phyloP scores from a whole-genome alignment of 1,139 yeast species.

The Geotrichum candidum region DNA sequence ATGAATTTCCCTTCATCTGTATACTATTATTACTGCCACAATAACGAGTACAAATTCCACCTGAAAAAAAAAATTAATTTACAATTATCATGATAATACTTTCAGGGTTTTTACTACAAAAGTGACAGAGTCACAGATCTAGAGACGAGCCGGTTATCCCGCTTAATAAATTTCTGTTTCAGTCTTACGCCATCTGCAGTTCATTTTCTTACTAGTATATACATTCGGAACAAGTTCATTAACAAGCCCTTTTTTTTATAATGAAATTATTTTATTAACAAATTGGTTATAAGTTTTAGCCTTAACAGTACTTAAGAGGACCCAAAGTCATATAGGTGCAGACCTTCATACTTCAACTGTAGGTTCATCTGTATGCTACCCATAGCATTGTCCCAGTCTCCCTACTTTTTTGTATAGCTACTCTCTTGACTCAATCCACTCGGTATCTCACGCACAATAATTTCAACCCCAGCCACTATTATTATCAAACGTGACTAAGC shows the following conservation, averaged over 20 bases:
- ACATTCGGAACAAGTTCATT: neutral
- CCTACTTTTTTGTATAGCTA: conserved; percentile 34
- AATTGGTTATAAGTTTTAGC: neutral
- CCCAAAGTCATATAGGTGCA: conserved; percentile 30
- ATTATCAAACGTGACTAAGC: conserved; percentile 32
- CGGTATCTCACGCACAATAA: conserved; percentile 38
- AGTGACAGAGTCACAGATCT: no score
- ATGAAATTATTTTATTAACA: neutral
- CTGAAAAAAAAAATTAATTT: no score
- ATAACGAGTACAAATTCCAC: no score
- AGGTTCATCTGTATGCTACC: conserved; percentile 29
- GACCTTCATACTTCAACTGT: conserved; percentile 24
- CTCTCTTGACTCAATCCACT: conserved; percentile 30
- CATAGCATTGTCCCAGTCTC: conserved; percentile 31
- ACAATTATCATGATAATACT: no score
- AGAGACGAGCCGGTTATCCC: no score
- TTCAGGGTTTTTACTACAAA: no score
- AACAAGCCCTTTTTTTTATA: neutral
- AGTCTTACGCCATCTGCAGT: no score
- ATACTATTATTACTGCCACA: neutral
- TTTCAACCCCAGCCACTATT: conserved; percentile 33
- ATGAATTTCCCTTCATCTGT: neutral
- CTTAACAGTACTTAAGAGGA: conserved; percentile 24
- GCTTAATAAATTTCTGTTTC: no score
- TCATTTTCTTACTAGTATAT: neutral